A percentile compares a stretch with the other conserved stretches of the same genome.
Conservation (phyloP, 164 flowering plant species). For the Magnolia changhungtana region DNA sequence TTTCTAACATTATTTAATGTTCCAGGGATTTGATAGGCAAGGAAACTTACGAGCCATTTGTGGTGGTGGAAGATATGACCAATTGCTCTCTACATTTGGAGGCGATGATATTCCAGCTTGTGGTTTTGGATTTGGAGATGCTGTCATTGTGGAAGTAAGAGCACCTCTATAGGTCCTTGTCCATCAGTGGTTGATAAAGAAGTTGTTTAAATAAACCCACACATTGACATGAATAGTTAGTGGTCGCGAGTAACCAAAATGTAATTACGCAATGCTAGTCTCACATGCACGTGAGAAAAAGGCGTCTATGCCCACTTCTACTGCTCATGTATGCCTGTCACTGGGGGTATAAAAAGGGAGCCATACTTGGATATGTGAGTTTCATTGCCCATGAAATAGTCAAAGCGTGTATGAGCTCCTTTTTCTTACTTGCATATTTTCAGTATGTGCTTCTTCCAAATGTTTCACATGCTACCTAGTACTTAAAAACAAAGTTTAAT, state of each 20-base stretch:
- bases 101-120: slow-evolving; percentile 92
- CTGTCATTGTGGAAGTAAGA: slow-evolving; percentile 79
- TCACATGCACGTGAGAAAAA: no score
- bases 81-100: slow-evolving; percentile 80
- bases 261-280: no score
- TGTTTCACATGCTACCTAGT: no score
- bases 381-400: no score
- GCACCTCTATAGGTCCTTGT: background rate
- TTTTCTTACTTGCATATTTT: no score
- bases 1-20: background rate
- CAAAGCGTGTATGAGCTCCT: no score
- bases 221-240: background rate
- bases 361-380: no score
- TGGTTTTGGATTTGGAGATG: slow-evolving; percentile 99
- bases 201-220: background rate
- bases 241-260: background rate
- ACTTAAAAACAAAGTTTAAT: no score
- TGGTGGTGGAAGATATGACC: slow-evolving; percentile 96
- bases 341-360: no score
- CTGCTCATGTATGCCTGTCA: no score
- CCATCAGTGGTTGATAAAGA: background rate
- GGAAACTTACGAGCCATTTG: slow-evolving; percentile 89
- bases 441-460: no score
- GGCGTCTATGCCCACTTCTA: no score
- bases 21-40: slow-evolving; percentile 82